Base-by-base conservation (phyloP, 495 filamentous ascomycete genomes). In the Penicillium psychrofluorescens region DNA sequence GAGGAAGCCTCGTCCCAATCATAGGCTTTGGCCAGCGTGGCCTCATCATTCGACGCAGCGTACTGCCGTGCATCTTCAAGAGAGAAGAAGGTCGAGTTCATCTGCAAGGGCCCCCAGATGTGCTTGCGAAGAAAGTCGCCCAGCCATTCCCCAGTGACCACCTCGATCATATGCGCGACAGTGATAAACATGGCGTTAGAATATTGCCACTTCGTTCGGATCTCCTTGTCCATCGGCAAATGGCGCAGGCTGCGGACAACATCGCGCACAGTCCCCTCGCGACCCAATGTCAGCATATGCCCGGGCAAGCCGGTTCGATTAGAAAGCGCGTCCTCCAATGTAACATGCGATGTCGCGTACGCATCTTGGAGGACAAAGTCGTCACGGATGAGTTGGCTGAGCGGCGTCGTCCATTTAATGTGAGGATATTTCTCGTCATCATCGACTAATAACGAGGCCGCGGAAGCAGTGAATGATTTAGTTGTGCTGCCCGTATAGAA, bases 381-480 rank as follows among this genome's bases (percentile, higher is more conserved):
- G 2, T 66, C 67, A 11, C 61, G 59, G 37, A 80, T 67, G 7
- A 80, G 44, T 10, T 62, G 39, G n/a, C 58, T 40, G 35, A 81
- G 52, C n/a, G 71, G 71, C 3, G 74, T 78, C 10, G 61, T 59
- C 56, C 68, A 79, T 45, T 58, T 49, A 14, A 79, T 45, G 9
- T 63, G 48, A 7, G 58, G 51, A 27, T 46, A 50, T 10, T 46
- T 48, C 11, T 56, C 49, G 35, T 44, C 45, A 27, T 69, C 61
- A 6, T 67, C 62, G 33, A 79, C 64, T 1, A 78, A 57, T 1
- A 70, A 54, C 9, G 70, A 66, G 1, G 73, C 43, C 22, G 58
- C 54, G 7, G 77, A 72, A 2, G 72, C 71, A 8, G 69, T 72
- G 61, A 77, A 79, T 9, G 75, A 66, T 50, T 80, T 79, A 30